These are phyloP conservation scores for Naganishia liquefaciens DNA, from an alignment of 1,284 basidiomycete species.

Conservation along the genomic window DNA sequence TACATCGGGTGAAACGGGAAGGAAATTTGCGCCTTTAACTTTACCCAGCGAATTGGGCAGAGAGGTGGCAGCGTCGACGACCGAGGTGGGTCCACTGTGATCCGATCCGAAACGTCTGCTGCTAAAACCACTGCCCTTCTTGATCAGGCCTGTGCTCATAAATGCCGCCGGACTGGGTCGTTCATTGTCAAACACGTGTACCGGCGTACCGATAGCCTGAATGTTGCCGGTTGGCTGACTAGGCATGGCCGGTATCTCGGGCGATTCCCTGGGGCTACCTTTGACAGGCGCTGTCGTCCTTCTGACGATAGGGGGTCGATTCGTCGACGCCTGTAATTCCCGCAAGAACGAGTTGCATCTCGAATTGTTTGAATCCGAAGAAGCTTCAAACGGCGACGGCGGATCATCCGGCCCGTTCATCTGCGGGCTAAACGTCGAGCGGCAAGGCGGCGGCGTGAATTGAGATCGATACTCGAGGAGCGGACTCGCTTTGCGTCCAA, in stretches of 20 bases:
- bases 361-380: slow-evolving; percentile 21
- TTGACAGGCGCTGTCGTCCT: slow-evolving; percentile 27
- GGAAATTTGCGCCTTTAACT: not conserved
- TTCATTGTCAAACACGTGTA: slow-evolving; percentile 42
- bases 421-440: slow-evolving; percentile 21
- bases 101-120: slow-evolving; percentile 18
- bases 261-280: slow-evolving; percentile 7
- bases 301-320: slow-evolving; percentile 25
- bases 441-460: slow-evolving; percentile 19
- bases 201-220: slow-evolving; percentile 20
- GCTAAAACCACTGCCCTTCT: slow-evolving; percentile 45
- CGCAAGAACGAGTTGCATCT: slow-evolving; percentile 23
- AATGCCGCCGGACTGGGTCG: slow-evolving; percentile 52
- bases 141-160: slow-evolving; percentile 49
- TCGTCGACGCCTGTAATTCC: slow-evolving; percentile 23
- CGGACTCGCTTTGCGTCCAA: slow-evolving; percentile 12
- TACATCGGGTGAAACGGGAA: slow-evolving; percentile 11
- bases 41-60: slow-evolving; percentile 15
- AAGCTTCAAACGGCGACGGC: slow-evolving; percentile 23
- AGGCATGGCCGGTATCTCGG: slow-evolving; percentile 8
- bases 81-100: not conserved
- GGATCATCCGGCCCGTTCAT: slow-evolving; percentile 19
- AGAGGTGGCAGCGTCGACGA: slow-evolving; percentile 9
- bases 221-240: slow-evolving; percentile 6
- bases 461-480: slow-evolving; percentile 17